phyloP scores from a whole-genome alignment of 2,329 filamentous ascomycete species.

The Chrysosporium keratinophilum region DNA sequence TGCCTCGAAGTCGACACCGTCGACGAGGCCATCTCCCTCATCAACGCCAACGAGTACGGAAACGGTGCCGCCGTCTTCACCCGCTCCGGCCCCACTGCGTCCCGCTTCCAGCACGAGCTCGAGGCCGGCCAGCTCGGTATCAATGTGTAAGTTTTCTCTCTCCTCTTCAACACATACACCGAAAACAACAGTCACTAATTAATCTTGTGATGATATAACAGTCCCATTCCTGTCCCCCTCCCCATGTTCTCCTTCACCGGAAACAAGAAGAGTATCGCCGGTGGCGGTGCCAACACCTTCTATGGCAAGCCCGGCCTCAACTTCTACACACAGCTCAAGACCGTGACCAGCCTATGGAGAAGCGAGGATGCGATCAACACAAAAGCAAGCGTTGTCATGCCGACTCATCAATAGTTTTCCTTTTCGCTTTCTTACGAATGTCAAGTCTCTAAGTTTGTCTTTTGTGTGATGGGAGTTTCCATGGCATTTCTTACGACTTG shows the following conservation, averaged over 20 bases:
- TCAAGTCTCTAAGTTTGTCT: not conserved
- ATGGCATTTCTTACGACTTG: no score
- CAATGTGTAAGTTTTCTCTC: slow-evolving; percentile 41
- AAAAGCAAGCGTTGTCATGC: slow-evolving; percentile 85
- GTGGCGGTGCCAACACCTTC: slow-evolving; percentile 85
- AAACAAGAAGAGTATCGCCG: slow-evolving; percentile 83
- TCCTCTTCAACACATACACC: not conserved
- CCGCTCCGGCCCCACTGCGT: slow-evolving; percentile 49
- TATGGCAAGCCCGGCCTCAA: slow-evolving; percentile 86
- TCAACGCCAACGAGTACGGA: slow-evolving; percentile 58
- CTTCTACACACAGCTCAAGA: slow-evolving; percentile 98
- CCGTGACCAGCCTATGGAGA: slow-evolving; percentile 85
- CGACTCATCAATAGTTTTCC: slow-evolving; percentile 43
- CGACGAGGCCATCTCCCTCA: slow-evolving; percentile 52
- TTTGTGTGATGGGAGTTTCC: no score
- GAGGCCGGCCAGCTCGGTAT: slow-evolving; percentile 58
- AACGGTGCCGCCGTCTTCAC: slow-evolving; percentile 60
- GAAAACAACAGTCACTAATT: slow-evolving; percentile 1
- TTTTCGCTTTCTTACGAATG: not conserved
- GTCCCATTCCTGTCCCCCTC: slow-evolving; percentile 51
- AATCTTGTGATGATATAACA: not conserved
- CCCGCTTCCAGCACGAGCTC: slow-evolving; percentile 53
- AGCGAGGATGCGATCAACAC: slow-evolving; percentile 72
- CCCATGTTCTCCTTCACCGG: slow-evolving; percentile 57
- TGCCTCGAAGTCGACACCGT: slow-evolving; percentile 51